These are phyloP conservation scores for Candida sanyaensis DNA, from an alignment of 1,139 yeast species.

Conservation along the genomic window DNA sequence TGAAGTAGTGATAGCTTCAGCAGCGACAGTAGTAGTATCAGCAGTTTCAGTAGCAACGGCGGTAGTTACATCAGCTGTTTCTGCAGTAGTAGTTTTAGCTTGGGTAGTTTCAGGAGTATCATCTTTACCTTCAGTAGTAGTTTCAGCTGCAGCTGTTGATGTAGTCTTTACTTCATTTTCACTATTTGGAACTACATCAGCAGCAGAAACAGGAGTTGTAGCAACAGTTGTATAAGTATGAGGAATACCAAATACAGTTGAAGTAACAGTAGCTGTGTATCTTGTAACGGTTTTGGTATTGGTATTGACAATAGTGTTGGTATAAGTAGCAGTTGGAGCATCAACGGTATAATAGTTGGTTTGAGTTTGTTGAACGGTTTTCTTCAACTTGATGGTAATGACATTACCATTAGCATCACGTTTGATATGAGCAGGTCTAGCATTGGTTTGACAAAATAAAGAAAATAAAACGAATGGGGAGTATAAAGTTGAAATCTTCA, in stretches of 20 bases:
- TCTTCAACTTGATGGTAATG: constrained; percentile 37
- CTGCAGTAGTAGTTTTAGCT: constrained; percentile 9
- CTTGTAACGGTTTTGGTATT: constrained; percentile 41
- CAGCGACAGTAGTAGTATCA: not conserved
- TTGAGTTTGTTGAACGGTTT: constrained; percentile 35
- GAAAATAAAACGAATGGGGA: constrained; percentile 17
- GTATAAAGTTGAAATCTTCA: constrained; percentile 35
- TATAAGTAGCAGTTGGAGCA: constrained; percentile 31
- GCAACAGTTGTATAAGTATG: constrained; percentile 41
- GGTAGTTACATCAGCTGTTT: constrained; percentile 5
- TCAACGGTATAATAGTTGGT: constrained; percentile 37
- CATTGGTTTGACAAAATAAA: constrained; percentile 24
- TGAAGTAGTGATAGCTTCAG: constrained; percentile 10
- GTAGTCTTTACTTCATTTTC: constrained; percentile 12
- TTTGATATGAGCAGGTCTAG: constrained; percentile 28
- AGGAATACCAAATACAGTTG: constrained; percentile 44
- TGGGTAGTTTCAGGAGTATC: not conserved
- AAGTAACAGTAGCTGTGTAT: constrained; percentile 49
- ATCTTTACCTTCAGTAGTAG: not conserved
- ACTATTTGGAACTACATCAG: constrained; percentile 14
- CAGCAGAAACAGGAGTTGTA: constrained; percentile 27
- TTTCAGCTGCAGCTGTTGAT: constrained; percentile 2
- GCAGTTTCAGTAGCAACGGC: constrained; percentile 1
- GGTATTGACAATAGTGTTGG: constrained; percentile 32
- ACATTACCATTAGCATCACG: constrained; percentile 20